A percentile compares a stretch with the other conserved stretches of the same genome.
Evolutionary conservation across 208 protist genomes (phyloP).

Genomic region (Leishmania guyanensis): DNA sequence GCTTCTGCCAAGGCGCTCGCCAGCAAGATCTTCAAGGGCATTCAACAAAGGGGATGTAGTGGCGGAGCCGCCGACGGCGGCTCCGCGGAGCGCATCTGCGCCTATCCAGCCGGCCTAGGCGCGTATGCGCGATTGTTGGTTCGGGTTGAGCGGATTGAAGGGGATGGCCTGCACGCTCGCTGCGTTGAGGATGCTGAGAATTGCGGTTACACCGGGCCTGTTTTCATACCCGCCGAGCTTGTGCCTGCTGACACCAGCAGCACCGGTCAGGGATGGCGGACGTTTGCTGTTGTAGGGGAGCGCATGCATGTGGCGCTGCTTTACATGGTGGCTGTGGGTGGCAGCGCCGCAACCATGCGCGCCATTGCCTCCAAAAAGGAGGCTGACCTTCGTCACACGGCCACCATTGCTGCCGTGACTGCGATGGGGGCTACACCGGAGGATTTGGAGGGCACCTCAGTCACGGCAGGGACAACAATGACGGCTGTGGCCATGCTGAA

Average conservation of each 20-base stretch:
- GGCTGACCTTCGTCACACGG: slow-evolving; percentile 54
- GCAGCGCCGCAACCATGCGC: slow-evolving; percentile 63
- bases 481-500: slow-evolving; percentile 37
- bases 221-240: slow-evolving; percentile 67
- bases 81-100: slow-evolving; percentile 48
- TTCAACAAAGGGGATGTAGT: slow-evolving; percentile 41
- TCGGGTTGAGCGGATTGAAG: slow-evolving; percentile 63
- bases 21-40: slow-evolving; percentile 47
- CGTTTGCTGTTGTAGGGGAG: slow-evolving; percentile 74
- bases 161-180: slow-evolving; percentile 61
- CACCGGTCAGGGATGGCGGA: slow-evolving; percentile 40
- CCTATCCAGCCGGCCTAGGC: slow-evolving; percentile 49
- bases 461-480: slow-evolving; percentile 24
- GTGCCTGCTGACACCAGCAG: slow-evolving; percentile 35
- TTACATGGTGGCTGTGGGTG: slow-evolving; percentile 68
- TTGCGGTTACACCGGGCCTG: slow-evolving; percentile 25
- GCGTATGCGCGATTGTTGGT: slow-evolving; percentile 54
- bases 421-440: background rate
- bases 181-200: slow-evolving; percentile 31
- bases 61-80: slow-evolving; percentile 5
- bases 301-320: slow-evolving; percentile 72
- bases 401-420: slow-evolving; percentile 4
- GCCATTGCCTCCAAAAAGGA: slow-evolving; percentile 71
- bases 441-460: background rate
- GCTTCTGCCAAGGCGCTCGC: slow-evolving; percentile 40